Base-by-base conservation (phyloP, 768 basidiomycete genomes). In the Grammothele lineata region DNA sequence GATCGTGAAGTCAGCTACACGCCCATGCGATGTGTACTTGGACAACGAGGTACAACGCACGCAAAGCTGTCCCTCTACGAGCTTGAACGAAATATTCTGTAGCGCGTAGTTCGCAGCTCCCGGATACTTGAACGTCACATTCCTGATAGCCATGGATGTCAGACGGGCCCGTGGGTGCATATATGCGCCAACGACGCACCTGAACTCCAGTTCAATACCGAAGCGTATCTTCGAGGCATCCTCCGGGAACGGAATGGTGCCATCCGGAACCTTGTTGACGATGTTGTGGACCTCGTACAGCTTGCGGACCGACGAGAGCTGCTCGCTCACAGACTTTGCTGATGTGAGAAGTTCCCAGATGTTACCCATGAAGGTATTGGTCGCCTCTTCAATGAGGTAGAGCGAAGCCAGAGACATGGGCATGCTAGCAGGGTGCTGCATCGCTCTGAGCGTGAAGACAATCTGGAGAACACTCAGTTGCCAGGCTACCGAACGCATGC, bases 61-160 rank as follows among this genome's bases (percentile, higher is more conserved):
- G 85, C 87, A 12, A n/a, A 27, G 74, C 50, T 87, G 85, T 1
- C 87, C 87, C 42, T 70, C 70, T 35, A 69, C 66, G 21, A 91
- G 77, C 59, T 74, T 83, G 65, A 90, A 91, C 0, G 83, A 88
- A 15, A 85, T 72, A 37, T 80, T 66, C 5, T 62, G 67, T 21
- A 91, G 62, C 1, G 85, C 87, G 48, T 75, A 71, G 61, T 30
- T 57, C 43, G 58, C 74, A 55, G 63, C 67, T 59, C 58, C 77
- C 0, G 85, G 83, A 58, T 90, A 90, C 41, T 62, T 71, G 66
- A 89, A 90, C 5, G 77, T 83, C 3, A 91, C 87, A 47, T 85
- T 73, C 58, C 83, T 84, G 57, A 55, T 22, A 50, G 55, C 27
- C 59, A 60, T 2, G 30, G 24, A 39, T 23, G 18, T 37, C 43